Evolutionary conservation across 345 rosid species (phyloP).

Genomic region (Hibiscus mutabilis): DNA sequence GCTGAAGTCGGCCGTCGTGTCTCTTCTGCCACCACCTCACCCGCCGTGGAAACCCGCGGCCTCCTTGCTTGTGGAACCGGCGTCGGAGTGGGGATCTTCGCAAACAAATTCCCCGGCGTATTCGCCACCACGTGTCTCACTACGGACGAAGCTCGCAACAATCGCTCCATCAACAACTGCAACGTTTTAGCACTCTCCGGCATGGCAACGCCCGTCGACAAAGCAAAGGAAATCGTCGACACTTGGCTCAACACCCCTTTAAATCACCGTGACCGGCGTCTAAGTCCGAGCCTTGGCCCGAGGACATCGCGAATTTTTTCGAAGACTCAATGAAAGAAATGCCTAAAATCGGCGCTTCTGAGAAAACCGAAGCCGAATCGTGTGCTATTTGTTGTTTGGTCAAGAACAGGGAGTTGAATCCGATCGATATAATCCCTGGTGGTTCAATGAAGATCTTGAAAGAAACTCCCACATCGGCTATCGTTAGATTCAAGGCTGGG

Average conservation of each 20-base stretch:
- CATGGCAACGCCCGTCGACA: slow-evolving; percentile 38
- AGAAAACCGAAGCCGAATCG: slow-evolving; percentile 9
- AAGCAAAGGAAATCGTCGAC: slow-evolving; percentile 58
- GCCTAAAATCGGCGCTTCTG: slow-evolving; percentile 36
- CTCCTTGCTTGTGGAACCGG: slow-evolving; percentile 80
- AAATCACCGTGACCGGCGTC: slow-evolving; percentile 82
- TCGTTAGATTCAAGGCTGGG: slow-evolving; percentile 71
- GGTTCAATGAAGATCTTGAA: slow-evolving; percentile 87
- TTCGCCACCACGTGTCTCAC: slow-evolving; percentile 75
- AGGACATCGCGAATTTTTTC: slow-evolving; percentile 42
- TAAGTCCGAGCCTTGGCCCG: slow-evolving; percentile 49
- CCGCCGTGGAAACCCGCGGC: slow-evolving; percentile 41
- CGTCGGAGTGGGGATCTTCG: slow-evolving; percentile 73
- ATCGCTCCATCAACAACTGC: slow-evolving; percentile 71
- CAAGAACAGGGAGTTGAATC: slow-evolving; percentile 51
- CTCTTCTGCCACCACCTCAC: slow-evolving; percentile 33
- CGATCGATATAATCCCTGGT: slow-evolving; percentile 68
- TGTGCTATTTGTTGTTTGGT: slow-evolving; percentile 59
- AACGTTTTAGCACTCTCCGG: slow-evolving; percentile 85
- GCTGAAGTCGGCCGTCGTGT: slow-evolving; percentile 81
- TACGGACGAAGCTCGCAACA: slow-evolving; percentile 53
- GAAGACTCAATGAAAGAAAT: slow-evolving; percentile 49
- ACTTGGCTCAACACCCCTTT: slow-evolving; percentile 62
- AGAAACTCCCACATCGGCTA: slow-evolving; percentile 77
- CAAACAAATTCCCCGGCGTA: slow-evolving; percentile 84